Conservation (phyloP, 208 protist genomes). For the Blastocrithidia nonstop region DNA sequence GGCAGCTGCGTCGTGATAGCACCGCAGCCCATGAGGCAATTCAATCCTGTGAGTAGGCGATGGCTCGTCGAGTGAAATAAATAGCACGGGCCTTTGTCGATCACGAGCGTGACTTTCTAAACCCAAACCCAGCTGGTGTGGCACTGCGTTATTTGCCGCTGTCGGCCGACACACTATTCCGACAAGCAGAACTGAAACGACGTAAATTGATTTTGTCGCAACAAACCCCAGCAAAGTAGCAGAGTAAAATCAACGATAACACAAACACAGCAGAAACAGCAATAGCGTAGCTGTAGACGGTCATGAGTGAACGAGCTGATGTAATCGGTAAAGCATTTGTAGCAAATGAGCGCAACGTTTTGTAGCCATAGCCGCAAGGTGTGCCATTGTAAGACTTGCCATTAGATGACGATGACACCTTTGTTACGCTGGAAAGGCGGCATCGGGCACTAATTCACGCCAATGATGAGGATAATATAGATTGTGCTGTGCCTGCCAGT, state of each 20-base stretch:
- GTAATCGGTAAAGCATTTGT: conserved; percentile 41
- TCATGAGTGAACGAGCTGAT: conserved; percentile 36
- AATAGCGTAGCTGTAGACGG: conserved; percentile 28
- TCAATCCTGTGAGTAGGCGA: conserved; percentile 47
- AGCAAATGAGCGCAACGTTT: conserved; percentile 38
- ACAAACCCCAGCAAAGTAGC: too few species aligned
- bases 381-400: conserved; percentile 51
- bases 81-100: conserved; percentile 42
- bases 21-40: conserved; percentile 36
- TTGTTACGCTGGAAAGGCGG: conserved; percentile 40
- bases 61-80: conserved; percentile 39
- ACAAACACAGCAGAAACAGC: conserved; percentile 2
- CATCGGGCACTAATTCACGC: conserved; percentile 9
- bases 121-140: conserved; percentile 57
- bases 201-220: conserved; percentile 19
- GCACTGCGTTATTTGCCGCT: conserved; percentile 62
- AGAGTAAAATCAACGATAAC: conserved; percentile 1
- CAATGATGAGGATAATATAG: conserved; percentile 1
- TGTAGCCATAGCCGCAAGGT: conserved; percentile 41
- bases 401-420: conserved; percentile 29
- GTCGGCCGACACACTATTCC: conserved; percentile 44
- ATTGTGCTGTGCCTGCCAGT: not conserved
- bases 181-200: conserved; percentile 33
- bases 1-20: conserved; percentile 28
- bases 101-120: conserved; percentile 60